These are phyloP conservation scores for Exserohilum turcica DNA, from an alignment of 2,329 filamentous ascomycete genomes.

Conservation along the genomic window DNA sequence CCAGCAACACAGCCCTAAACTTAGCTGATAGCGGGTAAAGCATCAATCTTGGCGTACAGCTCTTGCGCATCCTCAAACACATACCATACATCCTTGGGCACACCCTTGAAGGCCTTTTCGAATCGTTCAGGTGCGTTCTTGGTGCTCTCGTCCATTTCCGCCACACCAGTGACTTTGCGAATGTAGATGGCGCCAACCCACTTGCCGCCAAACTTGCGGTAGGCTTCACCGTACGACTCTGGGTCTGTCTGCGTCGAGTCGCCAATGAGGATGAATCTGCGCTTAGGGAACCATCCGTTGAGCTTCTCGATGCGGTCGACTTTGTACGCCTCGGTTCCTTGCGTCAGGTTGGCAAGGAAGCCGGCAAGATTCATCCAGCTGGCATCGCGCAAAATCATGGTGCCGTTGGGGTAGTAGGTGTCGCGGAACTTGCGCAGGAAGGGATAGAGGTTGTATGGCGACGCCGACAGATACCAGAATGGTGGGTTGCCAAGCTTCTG, in stretches of 20 bases:
- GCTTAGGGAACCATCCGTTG: slow-evolving; percentile 74
- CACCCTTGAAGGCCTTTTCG: slow-evolving; percentile 76
- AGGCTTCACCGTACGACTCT: slow-evolving; percentile 84
- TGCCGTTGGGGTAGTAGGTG: slow-evolving; percentile 73
- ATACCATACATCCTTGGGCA: slow-evolving; percentile 75
- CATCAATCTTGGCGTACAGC: slow-evolving; percentile 52
- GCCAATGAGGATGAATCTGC: slow-evolving; percentile 82
- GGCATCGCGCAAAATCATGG: slow-evolving; percentile 81
- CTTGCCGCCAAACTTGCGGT: slow-evolving; percentile 65
- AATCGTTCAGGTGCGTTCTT: slow-evolving; percentile 72
- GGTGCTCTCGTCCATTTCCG: slow-evolving; percentile 75
- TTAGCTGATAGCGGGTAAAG: slow-evolving; percentile 28
- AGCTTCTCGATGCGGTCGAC: slow-evolving; percentile 78
- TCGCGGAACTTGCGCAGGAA: slow-evolving; percentile 79
- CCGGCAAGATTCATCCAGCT: slow-evolving; percentile 85
- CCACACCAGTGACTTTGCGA: slow-evolving; percentile 78
- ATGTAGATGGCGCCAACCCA: slow-evolving; percentile 89
- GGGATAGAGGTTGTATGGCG: slow-evolving; percentile 91
- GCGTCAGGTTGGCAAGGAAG: slow-evolving; percentile 76
- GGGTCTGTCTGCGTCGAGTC: slow-evolving; percentile 93
- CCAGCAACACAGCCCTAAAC: background rate
- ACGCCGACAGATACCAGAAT: slow-evolving; percentile 93
- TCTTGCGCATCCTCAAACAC: slow-evolving; percentile 81
- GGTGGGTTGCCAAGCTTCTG: slow-evolving; percentile 63
- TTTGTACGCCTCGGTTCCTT: slow-evolving; percentile 86